Evolutionary conservation across 2,329 filamentous ascomycete species (phyloP).

Genomic region (Trichophyton rubrum): DNA sequence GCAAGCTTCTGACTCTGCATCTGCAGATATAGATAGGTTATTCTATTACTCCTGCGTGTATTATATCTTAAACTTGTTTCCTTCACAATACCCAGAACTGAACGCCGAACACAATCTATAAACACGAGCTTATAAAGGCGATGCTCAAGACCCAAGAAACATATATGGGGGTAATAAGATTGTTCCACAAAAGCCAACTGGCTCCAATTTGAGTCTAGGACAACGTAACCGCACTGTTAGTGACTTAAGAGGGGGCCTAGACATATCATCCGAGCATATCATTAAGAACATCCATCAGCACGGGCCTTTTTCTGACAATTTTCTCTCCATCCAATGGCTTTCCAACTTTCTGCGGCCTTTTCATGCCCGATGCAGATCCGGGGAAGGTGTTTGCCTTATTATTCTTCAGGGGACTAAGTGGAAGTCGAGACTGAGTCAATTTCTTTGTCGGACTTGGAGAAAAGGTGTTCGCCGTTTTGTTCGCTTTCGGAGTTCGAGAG

Average conservation of each 20-base stretch:
- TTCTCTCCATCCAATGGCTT: conserved; percentile 38
- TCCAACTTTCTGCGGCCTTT: conserved; percentile 46
- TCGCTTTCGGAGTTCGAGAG: neutral
- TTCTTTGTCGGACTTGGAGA: conserved; percentile 24
- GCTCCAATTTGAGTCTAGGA: conserved; percentile 1
- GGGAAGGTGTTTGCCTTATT: conserved; percentile 14
- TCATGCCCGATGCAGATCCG: conserved; percentile 25
- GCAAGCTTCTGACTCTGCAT: neutral
- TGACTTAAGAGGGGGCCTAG: neutral
- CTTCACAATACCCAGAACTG: neutral
- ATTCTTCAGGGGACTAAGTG: conserved; percentile 23
- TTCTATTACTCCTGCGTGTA: neutral
- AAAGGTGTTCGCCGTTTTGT: conserved; percentile 7
- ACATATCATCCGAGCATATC: conserved; percentile 36
- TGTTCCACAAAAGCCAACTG: conserved; percentile 3
- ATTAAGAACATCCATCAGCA: conserved; percentile 68
- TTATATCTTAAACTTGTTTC: neutral
- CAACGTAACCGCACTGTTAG: conserved; percentile 5
- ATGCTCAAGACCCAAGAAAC: neutral
- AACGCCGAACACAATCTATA: neutral
- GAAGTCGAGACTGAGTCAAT: conserved; percentile 16
- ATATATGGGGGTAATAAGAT: neutral
- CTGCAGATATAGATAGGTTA: neutral
- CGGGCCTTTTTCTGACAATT: conserved; percentile 52
- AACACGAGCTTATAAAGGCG: neutral